Evolutionary conservation across 768 basidiomycete species (phyloP), one percentile per base, ranked within the genome.

Genomic region (Pisolithus microcarpus): DNA sequence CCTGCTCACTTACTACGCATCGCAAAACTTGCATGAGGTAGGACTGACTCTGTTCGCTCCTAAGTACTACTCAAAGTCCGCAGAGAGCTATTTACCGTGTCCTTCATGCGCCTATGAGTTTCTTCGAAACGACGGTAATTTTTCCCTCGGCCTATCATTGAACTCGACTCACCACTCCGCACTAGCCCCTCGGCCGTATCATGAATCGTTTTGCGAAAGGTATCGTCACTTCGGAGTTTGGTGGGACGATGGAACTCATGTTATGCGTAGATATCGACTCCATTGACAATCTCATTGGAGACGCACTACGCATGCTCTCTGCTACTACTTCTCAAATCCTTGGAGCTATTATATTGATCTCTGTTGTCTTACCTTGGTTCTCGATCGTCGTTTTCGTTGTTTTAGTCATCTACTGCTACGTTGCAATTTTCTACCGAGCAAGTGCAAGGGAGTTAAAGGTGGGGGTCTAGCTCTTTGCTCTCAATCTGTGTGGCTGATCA

Each of bases 121-220:
- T 90, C 72, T 92, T 90, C 61, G 90, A 94, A 61, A 91, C 84
- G 3, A 87, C 85, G 73, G 39, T 40, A 59, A 58, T 73, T 60
- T 38, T 30, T 40, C 16, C 10, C 2, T 26, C 16, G 13, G 38
- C 3, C 11, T 7, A 23, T 38, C 9, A 19, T 44, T 11, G 34
- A 24, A 51, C 39, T 21, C 36, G 49, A 18, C 49, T 55, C 51
- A 51, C 51, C 49, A 15, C 19, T 50, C 28, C 23, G 54, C 42
- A 52, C 60, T 58, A 84, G 75, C 89, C 88, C 6, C 74, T 89
- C 19, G 92, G 92, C 15, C 81, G 90, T 10, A 88, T 96, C 55
- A 85, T 91, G 80, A 92, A 92, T 65, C 81, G 91, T 15, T 91
- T 96, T 64, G 83, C 88, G 1, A 91, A 91, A 72, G 83, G 82